Percentiles rank a stretch among this genome's conserved stretches.
Evolutionary conservation across 768 basidiomycete species (phyloP).

Genomic region (Auriscalpium microsporum): DNA sequence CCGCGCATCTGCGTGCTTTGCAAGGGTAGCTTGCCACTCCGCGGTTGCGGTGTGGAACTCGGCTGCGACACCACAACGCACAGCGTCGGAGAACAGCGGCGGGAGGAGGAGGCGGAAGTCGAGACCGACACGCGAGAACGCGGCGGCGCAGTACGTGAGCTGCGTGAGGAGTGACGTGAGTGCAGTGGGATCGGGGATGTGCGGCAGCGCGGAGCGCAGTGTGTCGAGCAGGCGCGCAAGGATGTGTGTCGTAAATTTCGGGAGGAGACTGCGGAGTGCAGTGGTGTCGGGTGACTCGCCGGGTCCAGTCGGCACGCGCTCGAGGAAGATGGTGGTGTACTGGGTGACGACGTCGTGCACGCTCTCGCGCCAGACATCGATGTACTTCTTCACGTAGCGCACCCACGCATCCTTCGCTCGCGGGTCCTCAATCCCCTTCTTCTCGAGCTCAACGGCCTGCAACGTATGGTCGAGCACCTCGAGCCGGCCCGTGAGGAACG

Average conservation of each 20-base stretch:
- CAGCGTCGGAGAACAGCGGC: constrained; percentile 57
- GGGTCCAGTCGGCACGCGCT: constrained; percentile 37
- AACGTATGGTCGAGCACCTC: constrained; percentile 52
- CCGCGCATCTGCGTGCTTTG: constrained; percentile 1
- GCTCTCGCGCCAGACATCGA: constrained; percentile 87
- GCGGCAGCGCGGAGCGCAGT: constrained; percentile 53
- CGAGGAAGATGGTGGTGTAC: constrained; percentile 83
- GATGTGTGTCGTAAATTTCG: constrained; percentile 58
- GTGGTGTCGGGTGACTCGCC: constrained; percentile 19
- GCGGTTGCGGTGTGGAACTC: constrained; percentile 38
- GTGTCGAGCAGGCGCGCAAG: constrained; percentile 60
- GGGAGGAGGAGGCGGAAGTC: constrained; percentile 73
- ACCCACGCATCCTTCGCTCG: constrained; percentile 59
- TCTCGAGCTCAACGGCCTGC: constrained; percentile 37
- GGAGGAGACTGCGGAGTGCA: constrained; percentile 45
- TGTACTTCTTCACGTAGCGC: constrained; percentile 74
- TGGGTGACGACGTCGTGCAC: constrained; percentile 90
- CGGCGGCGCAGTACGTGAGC: constrained; percentile 85
- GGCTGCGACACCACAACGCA: constrained; percentile 44
- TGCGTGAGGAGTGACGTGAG: constrained; percentile 85
- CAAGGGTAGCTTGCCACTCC: constrained; percentile 12
- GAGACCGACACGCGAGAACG: constrained; percentile 86
- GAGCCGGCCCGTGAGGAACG: constrained; percentile 72
- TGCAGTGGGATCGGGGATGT: constrained; percentile 47
- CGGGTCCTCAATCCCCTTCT: constrained; percentile 29